phyloP scores from a whole-genome alignment of 208 protist genomes.

The Acanthamoeba quina region DNA sequence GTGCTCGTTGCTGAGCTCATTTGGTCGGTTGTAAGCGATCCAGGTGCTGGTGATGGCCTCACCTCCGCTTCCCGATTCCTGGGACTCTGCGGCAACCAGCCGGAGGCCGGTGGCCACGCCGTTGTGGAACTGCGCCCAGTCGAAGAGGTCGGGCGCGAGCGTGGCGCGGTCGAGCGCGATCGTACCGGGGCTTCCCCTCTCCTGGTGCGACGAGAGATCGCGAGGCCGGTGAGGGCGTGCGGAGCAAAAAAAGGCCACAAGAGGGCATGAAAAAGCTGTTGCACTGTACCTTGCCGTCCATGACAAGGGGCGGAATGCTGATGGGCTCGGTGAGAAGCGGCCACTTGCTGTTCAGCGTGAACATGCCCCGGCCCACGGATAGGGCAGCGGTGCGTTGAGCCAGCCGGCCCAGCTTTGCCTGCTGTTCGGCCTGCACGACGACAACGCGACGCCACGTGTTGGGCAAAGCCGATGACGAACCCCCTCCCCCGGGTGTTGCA shows the following conservation, averaged over 20 bases:
- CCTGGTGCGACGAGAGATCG: slow-evolving; percentile 45
- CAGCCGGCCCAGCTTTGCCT: slow-evolving; percentile 78
- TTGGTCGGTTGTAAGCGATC: slow-evolving; percentile 89
- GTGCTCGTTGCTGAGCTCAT: slow-evolving; percentile 76
- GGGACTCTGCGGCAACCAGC: slow-evolving; percentile 5
- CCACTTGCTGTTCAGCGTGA: slow-evolving; percentile 85
- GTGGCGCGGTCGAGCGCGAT: slow-evolving; percentile 68
- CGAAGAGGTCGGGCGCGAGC: neutral
- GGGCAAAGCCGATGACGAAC: neutral
- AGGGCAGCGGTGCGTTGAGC: slow-evolving; percentile 86
- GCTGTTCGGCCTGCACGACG: slow-evolving; percentile 71
- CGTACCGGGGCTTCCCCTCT: neutral
- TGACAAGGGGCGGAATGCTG: slow-evolving; percentile 82
- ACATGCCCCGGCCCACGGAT: slow-evolving; percentile 88
- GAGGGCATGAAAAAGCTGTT: neutral
- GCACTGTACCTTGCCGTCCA: slow-evolving; percentile 81
- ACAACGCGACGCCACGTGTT: neutral
- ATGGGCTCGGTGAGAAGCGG: slow-evolving; percentile 86
- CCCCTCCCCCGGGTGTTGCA: too few species aligned
- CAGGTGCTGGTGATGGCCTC: slow-evolving; percentile 85
- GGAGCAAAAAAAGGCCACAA: neutral
- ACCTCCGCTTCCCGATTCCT: neutral
- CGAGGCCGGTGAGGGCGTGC: slow-evolving; percentile 39
- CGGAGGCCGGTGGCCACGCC: slow-evolving; percentile 88
- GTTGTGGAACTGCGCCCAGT: slow-evolving; percentile 93